These are phyloP conservation scores for Lunasporangiospora selenospora DNA, from an alignment of 192 early-diverging fungal species.

Conservation along the genomic window DNA sequence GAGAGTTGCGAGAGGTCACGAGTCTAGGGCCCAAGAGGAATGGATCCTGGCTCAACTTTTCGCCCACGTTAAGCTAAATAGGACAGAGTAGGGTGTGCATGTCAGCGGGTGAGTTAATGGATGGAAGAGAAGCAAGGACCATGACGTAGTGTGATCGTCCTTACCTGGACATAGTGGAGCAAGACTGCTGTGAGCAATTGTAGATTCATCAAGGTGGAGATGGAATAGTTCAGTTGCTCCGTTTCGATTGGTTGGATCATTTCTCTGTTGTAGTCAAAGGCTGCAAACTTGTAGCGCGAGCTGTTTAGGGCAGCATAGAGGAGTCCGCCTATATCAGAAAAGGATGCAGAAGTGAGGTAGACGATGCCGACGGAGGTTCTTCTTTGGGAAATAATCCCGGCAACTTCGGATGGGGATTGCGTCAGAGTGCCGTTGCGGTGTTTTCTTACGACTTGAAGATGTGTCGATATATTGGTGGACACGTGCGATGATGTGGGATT, in stretches of 20 bases:
- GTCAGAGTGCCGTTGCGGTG: neutral
- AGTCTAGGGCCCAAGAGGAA: constrained; percentile 29
- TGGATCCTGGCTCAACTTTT: constrained; percentile 13
- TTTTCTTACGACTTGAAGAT: constrained; percentile 2
- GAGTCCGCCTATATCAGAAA: neutral
- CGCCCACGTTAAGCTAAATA: constrained; percentile 22
- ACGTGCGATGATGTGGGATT: neutral
- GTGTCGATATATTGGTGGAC: constrained; percentile 16
- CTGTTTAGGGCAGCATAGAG: constrained; percentile 8
- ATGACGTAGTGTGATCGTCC: neutral
- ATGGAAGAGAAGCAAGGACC: too few species aligned
- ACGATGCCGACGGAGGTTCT: constrained; percentile 22
- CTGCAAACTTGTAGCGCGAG: constrained; percentile 24
- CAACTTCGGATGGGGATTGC: neutral
- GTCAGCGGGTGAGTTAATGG: too few species aligned
- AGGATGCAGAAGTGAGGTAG: constrained; percentile 14
- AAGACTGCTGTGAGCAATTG: constrained; percentile 21
- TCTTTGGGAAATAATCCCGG: neutral
- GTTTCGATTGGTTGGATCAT: neutral
- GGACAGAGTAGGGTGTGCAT: neutral
- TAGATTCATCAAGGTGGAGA: constrained; percentile 30
- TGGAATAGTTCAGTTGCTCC: constrained; percentile 16
- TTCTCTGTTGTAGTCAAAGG: constrained; percentile 23
- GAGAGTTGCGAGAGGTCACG: constrained; percentile 17
- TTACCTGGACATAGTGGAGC: constrained; percentile 38